These are phyloP conservation scores for Hymenoscyphus scutula DNA, from an alignment of 2,329 filamentous ascomycete species.

Conservation along the genomic window DNA sequence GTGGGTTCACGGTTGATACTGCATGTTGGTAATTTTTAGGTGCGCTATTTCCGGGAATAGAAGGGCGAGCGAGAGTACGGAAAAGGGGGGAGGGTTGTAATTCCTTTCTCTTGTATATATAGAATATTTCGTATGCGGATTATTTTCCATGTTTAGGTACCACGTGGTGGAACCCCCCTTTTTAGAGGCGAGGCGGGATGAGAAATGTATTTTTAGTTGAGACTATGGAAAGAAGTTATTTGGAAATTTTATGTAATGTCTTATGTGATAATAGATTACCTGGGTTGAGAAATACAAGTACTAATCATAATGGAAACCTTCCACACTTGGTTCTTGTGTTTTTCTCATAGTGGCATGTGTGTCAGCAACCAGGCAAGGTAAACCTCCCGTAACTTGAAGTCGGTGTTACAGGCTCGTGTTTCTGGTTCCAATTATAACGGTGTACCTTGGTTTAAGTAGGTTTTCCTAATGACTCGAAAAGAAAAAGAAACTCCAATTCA, in stretches of 20 bases:
- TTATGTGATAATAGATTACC: neutral
- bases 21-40: neutral
- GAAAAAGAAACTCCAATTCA: too few relatives aligned
- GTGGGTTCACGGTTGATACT: constrained; percentile 1
- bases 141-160: neutral
- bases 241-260: neutral
- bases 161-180: neutral
- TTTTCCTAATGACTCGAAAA: too few relatives aligned
- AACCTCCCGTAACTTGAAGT: too few relatives aligned
- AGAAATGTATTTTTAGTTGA: neutral
- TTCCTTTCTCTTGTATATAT: constrained; percentile 5
- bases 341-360: too few relatives aligned
- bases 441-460: too few relatives aligned
- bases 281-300: neutral
- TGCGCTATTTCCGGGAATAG: neutral
- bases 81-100: neutral
- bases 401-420: too few relatives aligned
- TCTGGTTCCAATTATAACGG: too few relatives aligned
- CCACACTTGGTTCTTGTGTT: too few relatives aligned
- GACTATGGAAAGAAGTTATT: too few relatives aligned
- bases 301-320: too few relatives aligned
- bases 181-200: neutral
- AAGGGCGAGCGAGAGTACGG: neutral
- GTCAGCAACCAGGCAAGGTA: too few relatives aligned
- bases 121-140: neutral